phyloP scores from a whole-genome alignment of 2,329 filamentous ascomycete species.

The Ophiostoma quercus region DNA sequence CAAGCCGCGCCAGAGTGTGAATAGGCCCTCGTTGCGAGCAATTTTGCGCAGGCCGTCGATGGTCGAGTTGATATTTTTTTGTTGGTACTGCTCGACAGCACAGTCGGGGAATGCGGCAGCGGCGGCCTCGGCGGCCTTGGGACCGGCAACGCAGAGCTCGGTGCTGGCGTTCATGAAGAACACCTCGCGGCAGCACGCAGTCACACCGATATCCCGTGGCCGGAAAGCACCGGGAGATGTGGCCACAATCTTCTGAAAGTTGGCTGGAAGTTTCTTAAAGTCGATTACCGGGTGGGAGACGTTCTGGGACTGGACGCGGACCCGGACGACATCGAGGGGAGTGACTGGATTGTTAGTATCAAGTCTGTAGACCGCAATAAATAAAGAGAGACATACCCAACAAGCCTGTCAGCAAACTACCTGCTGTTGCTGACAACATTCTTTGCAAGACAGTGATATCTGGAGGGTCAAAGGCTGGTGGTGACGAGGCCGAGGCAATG shows the following conservation, averaged over 20 bases:
- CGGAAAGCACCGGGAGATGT: constrained; percentile 63
- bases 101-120: constrained; percentile 56
- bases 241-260: constrained; percentile 53
- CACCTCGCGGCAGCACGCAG: constrained; percentile 91
- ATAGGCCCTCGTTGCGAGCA: constrained; percentile 81
- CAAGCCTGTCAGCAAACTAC: constrained; percentile 82
- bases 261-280: constrained; percentile 41
- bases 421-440: constrained; percentile 90
- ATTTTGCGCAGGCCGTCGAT: constrained; percentile 92
- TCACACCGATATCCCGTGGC: constrained; percentile 77
- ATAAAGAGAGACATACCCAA: constrained; percentile 54
- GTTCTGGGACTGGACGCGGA: constrained; percentile 84
- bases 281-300: constrained; percentile 36
- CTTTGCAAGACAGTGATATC: constrained; percentile 81
- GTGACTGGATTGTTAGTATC: constrained; percentile 59
- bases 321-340: constrained; percentile 91
- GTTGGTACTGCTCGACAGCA: constrained; percentile 80
- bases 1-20: constrained; percentile 84
- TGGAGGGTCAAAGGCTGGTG: constrained; percentile 39
- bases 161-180: constrained; percentile 89
- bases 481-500: constrained; percentile 27
- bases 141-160: constrained; percentile 72
- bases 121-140: constrained; percentile 48
- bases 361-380: not conserved
- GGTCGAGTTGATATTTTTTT: constrained; percentile 80